Evolutionary conservation across 345 rosid species (phyloP).

Genomic region (Erucastrum elatum): DNA sequence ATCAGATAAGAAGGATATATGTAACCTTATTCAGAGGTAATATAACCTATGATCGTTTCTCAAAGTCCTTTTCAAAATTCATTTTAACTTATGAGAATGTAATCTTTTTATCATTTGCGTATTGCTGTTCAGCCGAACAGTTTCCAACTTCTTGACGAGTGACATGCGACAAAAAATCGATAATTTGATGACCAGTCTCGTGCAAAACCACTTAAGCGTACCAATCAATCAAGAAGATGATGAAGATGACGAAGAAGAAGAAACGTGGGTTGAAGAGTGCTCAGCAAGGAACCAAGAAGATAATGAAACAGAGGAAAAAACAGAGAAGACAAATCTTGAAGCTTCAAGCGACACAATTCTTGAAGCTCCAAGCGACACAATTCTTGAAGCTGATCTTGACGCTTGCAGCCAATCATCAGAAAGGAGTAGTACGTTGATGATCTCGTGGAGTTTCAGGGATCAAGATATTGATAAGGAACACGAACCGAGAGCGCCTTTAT

Average conservation of each 20-base stretch:
- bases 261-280: constrained; percentile 25
- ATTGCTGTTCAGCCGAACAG: constrained; percentile 58
- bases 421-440: constrained; percentile 32
- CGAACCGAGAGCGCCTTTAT: constrained; percentile 38
- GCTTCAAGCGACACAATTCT: constrained; percentile 37
- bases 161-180: constrained; percentile 76
- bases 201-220: constrained; percentile 44
- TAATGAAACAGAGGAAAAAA: constrained; percentile 36
- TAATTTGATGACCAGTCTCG: constrained; percentile 54
- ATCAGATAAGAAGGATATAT: constrained; percentile 61
- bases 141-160: constrained; percentile 65
- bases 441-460: constrained; percentile 57
- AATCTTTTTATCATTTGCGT: neutral
- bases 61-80: neutral
- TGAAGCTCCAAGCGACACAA: constrained; percentile 45
- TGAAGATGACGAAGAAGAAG: constrained; percentile 16
- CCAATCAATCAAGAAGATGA: constrained; percentile 28
- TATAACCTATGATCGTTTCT: neutral
- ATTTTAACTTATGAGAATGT: neutral
- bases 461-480: constrained; percentile 44
- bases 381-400: constrained; percentile 43
- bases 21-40: constrained; percentile 79
- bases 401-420: constrained; percentile 48
- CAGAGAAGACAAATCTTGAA: constrained; percentile 41
- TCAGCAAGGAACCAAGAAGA: constrained; percentile 35